Evolutionary conservation across 805 yeast genomes (phyloP).

Genomic region (Yamadazyma insecticola): DNA sequence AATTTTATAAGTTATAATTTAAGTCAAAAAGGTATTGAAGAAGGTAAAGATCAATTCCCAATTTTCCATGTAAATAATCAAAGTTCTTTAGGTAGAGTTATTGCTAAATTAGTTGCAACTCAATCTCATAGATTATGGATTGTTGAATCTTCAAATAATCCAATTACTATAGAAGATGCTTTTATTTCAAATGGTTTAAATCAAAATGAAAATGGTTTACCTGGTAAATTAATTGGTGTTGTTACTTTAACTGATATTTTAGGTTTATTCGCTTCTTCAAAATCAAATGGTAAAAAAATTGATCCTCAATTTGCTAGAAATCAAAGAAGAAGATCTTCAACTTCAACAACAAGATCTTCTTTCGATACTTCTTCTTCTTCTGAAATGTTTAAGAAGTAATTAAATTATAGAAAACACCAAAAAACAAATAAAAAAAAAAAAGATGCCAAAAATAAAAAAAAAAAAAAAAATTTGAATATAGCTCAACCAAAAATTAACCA

Average conservation of each 20-base stretch:
- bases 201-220: slow-evolving; percentile 36
- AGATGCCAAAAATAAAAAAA: too few species aligned
- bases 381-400: slow-evolving; percentile 8
- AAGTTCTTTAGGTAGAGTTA: slow-evolving; percentile 78
- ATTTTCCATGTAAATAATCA: slow-evolving; percentile 85
- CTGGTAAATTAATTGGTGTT: slow-evolving; percentile 87
- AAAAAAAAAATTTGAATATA: too few species aligned
- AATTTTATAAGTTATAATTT: slow-evolving; percentile 85
- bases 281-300: slow-evolving; percentile 56
- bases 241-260: slow-evolving; percentile 87
- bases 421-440: too few species aligned
- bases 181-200: too few species aligned
- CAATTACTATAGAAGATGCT: slow-evolving; percentile 13
- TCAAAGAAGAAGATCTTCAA: slow-evolving; percentile 68
- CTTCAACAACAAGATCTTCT: slow-evolving; percentile 22
- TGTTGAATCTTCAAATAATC: slow-evolving; percentile 42
- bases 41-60: slow-evolving; percentile 95
- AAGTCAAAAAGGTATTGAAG: slow-evolving; percentile 83
- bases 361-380: slow-evolving; percentile 6
- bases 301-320: slow-evolving; percentile 88
- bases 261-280: slow-evolving; percentile 69
- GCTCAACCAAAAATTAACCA: too few species aligned
- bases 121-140: slow-evolving; percentile 88
- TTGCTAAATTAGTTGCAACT: slow-evolving; percentile 95
- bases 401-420: too few species aligned